Evolutionary conservation across 352 stramenopile species (phyloP).

Genomic region (Pythium phragmiticola): DNA sequence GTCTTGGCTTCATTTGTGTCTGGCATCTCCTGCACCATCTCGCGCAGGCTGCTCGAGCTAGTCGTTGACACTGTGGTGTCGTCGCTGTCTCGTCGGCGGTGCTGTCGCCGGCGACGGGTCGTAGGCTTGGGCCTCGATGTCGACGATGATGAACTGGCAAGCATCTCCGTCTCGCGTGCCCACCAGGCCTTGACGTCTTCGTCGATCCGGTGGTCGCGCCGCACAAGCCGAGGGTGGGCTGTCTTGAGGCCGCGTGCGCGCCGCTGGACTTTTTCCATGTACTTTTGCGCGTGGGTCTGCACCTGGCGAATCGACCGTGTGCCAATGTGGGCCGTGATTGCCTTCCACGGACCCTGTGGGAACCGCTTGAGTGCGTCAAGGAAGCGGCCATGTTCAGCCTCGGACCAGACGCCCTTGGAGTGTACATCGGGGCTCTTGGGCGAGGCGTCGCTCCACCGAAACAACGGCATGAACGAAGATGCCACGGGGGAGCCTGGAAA

Average conservation of each 20-base stretch:
- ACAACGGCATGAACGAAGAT: neutral
- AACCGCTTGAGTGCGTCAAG: constrained; percentile 27
- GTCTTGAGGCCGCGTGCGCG: constrained; percentile 21
- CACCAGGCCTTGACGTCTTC: constrained; percentile 20
- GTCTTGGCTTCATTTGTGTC: too few species aligned
- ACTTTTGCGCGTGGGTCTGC: constrained; percentile 27
- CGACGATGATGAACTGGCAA: constrained; percentile 3
- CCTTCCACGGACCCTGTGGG: constrained; percentile 20
- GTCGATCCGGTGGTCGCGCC: constrained; percentile 23
- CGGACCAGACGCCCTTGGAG: constrained; percentile 21
- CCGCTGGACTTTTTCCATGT: constrained; percentile 23
- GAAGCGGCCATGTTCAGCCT: constrained; percentile 29
- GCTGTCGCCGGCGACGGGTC: neutral
- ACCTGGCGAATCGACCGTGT: constrained; percentile 24
- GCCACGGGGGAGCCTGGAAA: neutral
- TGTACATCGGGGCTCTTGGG: neutral
- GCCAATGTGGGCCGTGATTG: constrained; percentile 20
- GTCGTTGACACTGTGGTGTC: neutral
- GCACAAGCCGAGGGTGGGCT: constrained; percentile 7
- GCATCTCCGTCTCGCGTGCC: constrained; percentile 11
- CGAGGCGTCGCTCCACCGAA: neutral
- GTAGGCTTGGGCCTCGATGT: neutral
- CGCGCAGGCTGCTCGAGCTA: neutral
- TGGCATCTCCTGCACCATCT: neutral
- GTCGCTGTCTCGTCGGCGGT: neutral